Percentiles rank a stretch among this genome's conserved stretches.
Evolutionary conservation across 2,329 filamentous ascomycete genomes (phyloP).

Genomic region (Dactylellina parvicollis): DNA sequence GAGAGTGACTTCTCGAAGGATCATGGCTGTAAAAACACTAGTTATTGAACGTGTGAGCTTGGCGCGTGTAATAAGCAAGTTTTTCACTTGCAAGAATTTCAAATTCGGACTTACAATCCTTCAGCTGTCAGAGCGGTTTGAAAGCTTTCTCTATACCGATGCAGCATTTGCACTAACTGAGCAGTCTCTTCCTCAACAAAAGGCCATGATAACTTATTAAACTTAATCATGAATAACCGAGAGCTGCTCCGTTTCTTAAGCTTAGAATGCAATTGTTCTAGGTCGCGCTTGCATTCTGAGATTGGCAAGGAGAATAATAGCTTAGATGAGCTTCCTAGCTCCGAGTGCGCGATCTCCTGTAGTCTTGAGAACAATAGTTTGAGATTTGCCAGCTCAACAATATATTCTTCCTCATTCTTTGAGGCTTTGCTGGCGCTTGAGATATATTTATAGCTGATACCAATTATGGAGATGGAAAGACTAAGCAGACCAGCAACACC

Average conservation of each 20-base stretch:
- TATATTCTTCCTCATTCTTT: conserved; percentile 32
- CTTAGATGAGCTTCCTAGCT: conserved; percentile 3
- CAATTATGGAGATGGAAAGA: conserved; percentile 30
- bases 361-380: conserved; percentile 21
- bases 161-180: conserved; percentile 28
- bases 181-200: conserved; percentile 36
- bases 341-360: conserved; percentile 10
- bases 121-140: conserved; percentile 30
- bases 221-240: conserved; percentile 24
- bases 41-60: no score
- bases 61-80: no score
- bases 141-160: conserved; percentile 35
- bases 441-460: conserved; percentile 45
- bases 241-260: conserved; percentile 37
- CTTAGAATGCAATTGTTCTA: conserved; percentile 24
- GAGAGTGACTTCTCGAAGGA: conserved; percentile 26
- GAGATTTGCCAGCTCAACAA: conserved; percentile 33
- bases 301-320: conserved; percentile 18
- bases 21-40: conserved; percentile 19
- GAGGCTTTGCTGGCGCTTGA: conserved; percentile 27
- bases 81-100: no score
- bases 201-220: conserved; percentile 39
- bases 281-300: conserved; percentile 27
- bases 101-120: conserved; percentile 46
- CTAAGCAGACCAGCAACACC: conserved; percentile 33